Evolutionary conservation across 495 filamentous ascomycete genomes (phyloP), one percentile per base, ranked within the genome.

Genomic region (Diplogelasinospora grovesii): DNA sequence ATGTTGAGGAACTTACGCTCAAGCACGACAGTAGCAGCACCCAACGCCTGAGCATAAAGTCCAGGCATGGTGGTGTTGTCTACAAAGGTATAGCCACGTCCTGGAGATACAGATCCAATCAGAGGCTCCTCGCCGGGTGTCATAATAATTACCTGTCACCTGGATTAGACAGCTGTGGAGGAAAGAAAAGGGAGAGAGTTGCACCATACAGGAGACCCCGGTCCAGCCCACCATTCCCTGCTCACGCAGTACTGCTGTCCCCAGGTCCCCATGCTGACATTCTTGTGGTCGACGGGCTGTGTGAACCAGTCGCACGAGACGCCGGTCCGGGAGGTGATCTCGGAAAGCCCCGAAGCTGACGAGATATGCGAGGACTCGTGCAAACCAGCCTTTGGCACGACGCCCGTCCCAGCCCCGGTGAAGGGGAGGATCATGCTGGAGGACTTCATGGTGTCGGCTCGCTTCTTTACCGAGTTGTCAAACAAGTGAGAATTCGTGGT

Each of bases 121-220:
- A 68, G 75, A 8, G 68, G 59, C 30, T 50, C 54, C 49, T 81
- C 78, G 23, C 77, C 78, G 0, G 77, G 77, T 0, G 71, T 77
- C 46, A 78, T 74, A 6, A 79, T 36, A 2, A 80, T 63, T 5
- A 74, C 60, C 71, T 74, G 49, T 19, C 15, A 1, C 30, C 6
- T 13, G 28, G 20, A 19, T 21, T 16, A 36, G 20, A 11, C 6
- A 14, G 1, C 9, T 8, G 28, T 31, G 3, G 27, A 10, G 27
- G 11, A 29, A 41, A 14, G 14, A 13, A 30, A 15, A 36, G 22
- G 2, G 10, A 18, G 21, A 13, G 7, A 39, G n/a, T n/a, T n/a
- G n/a, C n/a, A 8, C 6, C 30, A 27, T 48, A 52, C 49, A 14
- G 53, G 50, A 27, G 49, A 45, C 1, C 53, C 53, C 2, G 42